Conservation (phyloP, 2,329 filamentous ascomycete genomes). For the Plectosphaerella plurivora region DNA sequence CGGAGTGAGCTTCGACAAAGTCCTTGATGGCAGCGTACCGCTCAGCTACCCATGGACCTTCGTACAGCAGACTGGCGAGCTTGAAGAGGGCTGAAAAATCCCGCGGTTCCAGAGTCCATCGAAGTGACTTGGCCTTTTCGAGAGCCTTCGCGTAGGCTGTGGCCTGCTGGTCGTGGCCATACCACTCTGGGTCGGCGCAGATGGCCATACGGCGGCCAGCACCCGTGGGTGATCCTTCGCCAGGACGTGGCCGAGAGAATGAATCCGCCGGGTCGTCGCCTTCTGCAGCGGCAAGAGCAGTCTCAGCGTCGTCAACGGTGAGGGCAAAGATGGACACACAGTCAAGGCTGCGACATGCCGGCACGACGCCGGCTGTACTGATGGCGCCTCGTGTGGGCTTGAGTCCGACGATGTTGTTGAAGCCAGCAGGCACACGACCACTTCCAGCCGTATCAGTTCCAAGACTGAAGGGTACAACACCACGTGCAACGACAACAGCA, state of each 20-base stretch:
- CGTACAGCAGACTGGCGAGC: constrained; percentile 50
- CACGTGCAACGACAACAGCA: constrained; percentile 48
- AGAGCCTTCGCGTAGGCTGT: constrained; percentile 38
- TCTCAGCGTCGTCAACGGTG: constrained; percentile 43
- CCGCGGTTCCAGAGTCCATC: constrained; percentile 34
- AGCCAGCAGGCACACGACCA: constrained; percentile 46
- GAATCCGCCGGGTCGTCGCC: constrained; percentile 43
- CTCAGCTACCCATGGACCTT: constrained; percentile 53
- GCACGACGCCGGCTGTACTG: constrained; percentile 42
- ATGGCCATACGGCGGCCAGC: constrained; percentile 18
- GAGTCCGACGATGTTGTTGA: constrained; percentile 48
- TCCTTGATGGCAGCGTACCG: constrained; percentile 46
- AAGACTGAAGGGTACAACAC: constrained; percentile 50
- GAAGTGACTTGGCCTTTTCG: constrained; percentile 27
- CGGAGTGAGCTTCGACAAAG: constrained; percentile 32
- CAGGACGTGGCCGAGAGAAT: constrained; percentile 40
- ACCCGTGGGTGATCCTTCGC: background rate
- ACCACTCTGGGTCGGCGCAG: constrained; percentile 37
- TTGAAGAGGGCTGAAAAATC: constrained; percentile 47
- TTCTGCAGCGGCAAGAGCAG: constrained; percentile 42
- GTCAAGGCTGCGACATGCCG: constrained; percentile 53
- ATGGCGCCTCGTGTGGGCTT: constrained; percentile 50
- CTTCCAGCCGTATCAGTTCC: constrained; percentile 54
- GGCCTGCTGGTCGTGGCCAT: constrained; percentile 28
- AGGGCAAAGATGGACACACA: constrained; percentile 50